Evolutionary conservation across 2,329 filamentous ascomycete species (phyloP).

Genomic region (Sordariomycetes sp.): DNA sequence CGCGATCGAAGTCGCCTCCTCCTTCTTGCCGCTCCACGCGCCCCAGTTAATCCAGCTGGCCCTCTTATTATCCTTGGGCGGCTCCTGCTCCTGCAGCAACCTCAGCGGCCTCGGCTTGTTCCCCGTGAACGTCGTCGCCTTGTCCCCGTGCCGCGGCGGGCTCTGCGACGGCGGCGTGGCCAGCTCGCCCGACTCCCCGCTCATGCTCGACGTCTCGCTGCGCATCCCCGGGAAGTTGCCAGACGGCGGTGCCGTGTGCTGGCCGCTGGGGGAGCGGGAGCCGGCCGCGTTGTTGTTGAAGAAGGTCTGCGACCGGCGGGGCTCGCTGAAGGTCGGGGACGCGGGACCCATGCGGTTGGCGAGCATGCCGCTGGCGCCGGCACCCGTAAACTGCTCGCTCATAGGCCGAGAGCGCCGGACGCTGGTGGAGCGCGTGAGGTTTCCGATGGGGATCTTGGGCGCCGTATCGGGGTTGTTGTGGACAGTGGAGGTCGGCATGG

Average conservation of each 20-base stretch:
- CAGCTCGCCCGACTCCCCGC: slow-evolving; percentile 52
- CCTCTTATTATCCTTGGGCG: slow-evolving; percentile 43
- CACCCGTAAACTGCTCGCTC: slow-evolving; percentile 48
- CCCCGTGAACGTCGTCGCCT: slow-evolving; percentile 46
- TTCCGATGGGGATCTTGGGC: slow-evolving; percentile 63
- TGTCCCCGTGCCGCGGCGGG: slow-evolving; percentile 41
- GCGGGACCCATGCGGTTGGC: slow-evolving; percentile 60
- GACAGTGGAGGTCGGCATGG: slow-evolving; percentile 25
- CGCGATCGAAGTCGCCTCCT: slow-evolving; percentile 20
- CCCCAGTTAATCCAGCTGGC: slow-evolving; percentile 56
- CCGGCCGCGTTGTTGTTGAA: slow-evolving; percentile 35
- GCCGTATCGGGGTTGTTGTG: slow-evolving; percentile 62
- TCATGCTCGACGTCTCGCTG: slow-evolving; percentile 54
- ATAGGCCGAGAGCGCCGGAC: slow-evolving; percentile 45
- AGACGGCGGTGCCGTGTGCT: slow-evolving; percentile 31
- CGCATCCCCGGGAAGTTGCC: slow-evolving; percentile 66
- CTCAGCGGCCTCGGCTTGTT: slow-evolving; percentile 76
- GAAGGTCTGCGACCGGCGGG: slow-evolving; percentile 53
- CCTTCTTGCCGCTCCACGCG: slow-evolving; percentile 36
- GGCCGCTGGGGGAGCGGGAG: slow-evolving; percentile 35
- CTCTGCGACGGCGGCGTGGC: slow-evolving; percentile 39
- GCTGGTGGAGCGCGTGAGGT: slow-evolving; percentile 40
- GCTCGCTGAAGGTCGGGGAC: slow-evolving; percentile 46
- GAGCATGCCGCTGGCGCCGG: slow-evolving; percentile 41
- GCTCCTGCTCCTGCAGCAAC: slow-evolving; percentile 71